Conservation (phyloP, 768 basidiomycete species). For the Exidia glandulosa region DNA sequence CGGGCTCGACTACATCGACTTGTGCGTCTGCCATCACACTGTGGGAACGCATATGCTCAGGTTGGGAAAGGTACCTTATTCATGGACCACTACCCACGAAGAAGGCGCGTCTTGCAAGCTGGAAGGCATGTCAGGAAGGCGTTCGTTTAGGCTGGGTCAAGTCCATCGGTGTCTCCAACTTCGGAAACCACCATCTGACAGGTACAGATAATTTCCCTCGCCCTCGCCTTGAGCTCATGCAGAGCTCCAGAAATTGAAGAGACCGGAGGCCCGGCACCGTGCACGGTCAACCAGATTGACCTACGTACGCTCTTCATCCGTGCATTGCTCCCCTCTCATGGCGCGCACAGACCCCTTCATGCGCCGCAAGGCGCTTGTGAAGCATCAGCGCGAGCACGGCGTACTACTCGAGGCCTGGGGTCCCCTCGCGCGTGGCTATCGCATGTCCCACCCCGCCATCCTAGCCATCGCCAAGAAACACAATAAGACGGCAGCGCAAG, state of each 20-base stretch:
- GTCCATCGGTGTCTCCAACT: conserved; percentile 56
- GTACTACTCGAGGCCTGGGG: conserved; percentile 56
- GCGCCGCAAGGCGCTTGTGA: conserved; percentile 50
- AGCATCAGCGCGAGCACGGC: conserved; percentile 50
- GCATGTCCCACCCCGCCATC: conserved; percentile 50
- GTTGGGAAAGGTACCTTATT: conserved; percentile 63
- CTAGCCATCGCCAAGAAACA: conserved; percentile 40
- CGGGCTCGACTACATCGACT: conserved; percentile 37
- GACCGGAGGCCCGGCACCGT: neutral
- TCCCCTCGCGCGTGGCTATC: conserved; percentile 53
- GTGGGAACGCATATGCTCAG: conserved; percentile 12
- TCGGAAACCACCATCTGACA: conserved; percentile 45
- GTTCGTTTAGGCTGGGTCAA: conserved; percentile 47
- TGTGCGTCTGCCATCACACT: conserved; percentile 14
- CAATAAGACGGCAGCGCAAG: conserved; percentile 41
- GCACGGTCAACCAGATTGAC: conserved; percentile 28
- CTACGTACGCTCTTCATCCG: conserved; percentile 15
- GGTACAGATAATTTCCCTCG: neutral
- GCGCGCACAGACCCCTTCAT: conserved; percentile 45
- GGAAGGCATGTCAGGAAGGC: conserved; percentile 55
- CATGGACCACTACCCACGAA: conserved; percentile 58
- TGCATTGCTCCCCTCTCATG: conserved; percentile 24
- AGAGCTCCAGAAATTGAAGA: neutral
- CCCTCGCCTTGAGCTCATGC: neutral
- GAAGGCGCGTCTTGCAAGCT: conserved; percentile 44